Conservation (phyloP, 805 yeast species). For the Metschnikowia borealis region DNA sequence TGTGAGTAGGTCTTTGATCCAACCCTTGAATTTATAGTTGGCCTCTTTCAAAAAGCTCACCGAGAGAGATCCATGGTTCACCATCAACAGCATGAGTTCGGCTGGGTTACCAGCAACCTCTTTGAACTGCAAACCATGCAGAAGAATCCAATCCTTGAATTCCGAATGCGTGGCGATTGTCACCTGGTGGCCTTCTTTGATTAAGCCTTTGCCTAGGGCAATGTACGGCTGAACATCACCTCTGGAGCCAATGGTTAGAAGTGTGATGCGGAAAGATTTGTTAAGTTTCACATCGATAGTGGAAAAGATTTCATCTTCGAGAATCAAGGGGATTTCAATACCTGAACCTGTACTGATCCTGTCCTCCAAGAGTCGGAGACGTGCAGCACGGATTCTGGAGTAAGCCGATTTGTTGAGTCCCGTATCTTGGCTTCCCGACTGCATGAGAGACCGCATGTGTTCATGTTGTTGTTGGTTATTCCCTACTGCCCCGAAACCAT, state of each 20-base stretch:
- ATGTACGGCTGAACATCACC: slow-evolving; percentile 98
- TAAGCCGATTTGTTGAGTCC: slow-evolving; percentile 6
- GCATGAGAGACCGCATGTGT: slow-evolving; percentile 6
- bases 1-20: slow-evolving; percentile 72
- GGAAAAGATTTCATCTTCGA: slow-evolving; percentile 60
- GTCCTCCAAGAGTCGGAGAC: slow-evolving; percentile 64
- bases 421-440: slow-evolving; percentile 3
- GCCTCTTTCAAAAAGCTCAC: slow-evolving; percentile 83
- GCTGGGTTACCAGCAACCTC: slow-evolving; percentile 91
- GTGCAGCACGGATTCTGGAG: slow-evolving; percentile 48
- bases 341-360: slow-evolving; percentile 58
- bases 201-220: slow-evolving; percentile 76
- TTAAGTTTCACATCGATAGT: slow-evolving; percentile 51
- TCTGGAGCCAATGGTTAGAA: slow-evolving; percentile 88
- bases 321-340: slow-evolving; percentile 60
- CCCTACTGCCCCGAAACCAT: slow-evolving; percentile 38
- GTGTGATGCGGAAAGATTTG: slow-evolving; percentile 53
- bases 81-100: slow-evolving; percentile 88
- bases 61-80: slow-evolving; percentile 81
- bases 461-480: slow-evolving; percentile 7
- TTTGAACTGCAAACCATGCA: slow-evolving; percentile 63
- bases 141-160: slow-evolving; percentile 68
- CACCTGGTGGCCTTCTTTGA: slow-evolving; percentile 78
- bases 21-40: slow-evolving; percentile 66
- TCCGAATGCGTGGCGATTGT: slow-evolving; percentile 84